These are phyloP conservation scores for Phialophora tarda DNA, from an alignment of 2,329 filamentous ascomycete species.

Conservation along the genomic window DNA sequence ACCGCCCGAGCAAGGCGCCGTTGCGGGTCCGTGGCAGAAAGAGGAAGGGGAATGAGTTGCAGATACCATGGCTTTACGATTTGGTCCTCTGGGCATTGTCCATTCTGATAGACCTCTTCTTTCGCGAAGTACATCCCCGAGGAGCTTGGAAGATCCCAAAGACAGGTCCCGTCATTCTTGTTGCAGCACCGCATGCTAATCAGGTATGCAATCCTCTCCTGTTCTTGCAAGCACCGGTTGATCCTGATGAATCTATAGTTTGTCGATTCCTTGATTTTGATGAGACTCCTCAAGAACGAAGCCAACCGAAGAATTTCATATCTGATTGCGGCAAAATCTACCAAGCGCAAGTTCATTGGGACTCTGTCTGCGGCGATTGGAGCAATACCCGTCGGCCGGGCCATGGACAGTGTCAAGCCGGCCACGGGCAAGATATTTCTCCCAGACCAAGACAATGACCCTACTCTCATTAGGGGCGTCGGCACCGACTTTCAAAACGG, in stretches of 20 bases:
- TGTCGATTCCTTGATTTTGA: conserved; percentile 91
- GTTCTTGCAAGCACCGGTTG: neutral
- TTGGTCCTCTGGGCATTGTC: conserved; percentile 58
- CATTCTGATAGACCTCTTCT: conserved; percentile 91
- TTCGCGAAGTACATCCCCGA: conserved; percentile 93
- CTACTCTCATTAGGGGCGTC: conserved; percentile 77
- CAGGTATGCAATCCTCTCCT: conserved; percentile 63
- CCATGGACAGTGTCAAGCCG: conserved; percentile 84
- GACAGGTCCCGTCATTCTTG: conserved; percentile 87
- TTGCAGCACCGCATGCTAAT: conserved; percentile 95
- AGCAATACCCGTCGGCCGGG: conserved; percentile 88
- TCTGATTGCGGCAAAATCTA: conserved; percentile 93
- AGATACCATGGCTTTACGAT: conserved; percentile 58
- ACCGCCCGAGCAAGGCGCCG: neutral
- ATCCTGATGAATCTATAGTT: conserved; percentile 64
- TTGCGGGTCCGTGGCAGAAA: conserved; percentile 42
- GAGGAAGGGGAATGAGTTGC: conserved; percentile 49
- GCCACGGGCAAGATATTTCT: conserved; percentile 83
- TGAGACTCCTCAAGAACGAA: conserved; percentile 86
- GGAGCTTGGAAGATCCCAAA: conserved; percentile 94
- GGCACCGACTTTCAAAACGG: conserved; percentile 79
- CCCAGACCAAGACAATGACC: conserved; percentile 83
- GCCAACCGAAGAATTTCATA: conserved; percentile 87
- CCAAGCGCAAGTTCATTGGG: conserved; percentile 86
- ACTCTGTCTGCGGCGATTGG: conserved; percentile 83